These are phyloP conservation scores for Insectozyma bohioensis DNA, from an alignment of 1,139 yeast species.

Conservation along the genomic window DNA sequence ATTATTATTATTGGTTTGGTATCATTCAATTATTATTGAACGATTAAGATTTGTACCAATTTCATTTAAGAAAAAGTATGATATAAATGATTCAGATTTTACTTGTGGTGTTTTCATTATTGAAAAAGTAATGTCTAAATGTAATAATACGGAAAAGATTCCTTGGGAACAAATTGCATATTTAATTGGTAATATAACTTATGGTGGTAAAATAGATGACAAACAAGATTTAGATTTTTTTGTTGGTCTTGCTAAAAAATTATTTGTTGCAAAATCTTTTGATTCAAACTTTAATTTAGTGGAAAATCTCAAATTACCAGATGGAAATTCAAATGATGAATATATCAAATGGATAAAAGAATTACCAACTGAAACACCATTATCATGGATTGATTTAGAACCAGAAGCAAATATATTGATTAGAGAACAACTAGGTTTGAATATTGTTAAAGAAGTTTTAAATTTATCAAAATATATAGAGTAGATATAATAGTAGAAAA, in stretches of 20 bases:
- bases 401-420: conserved; percentile 36
- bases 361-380: conserved; percentile 60
- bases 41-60: conserved; percentile 59
- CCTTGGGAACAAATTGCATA: conserved; percentile 53
- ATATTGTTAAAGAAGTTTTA: conserved; percentile 16
- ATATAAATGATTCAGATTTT: conserved; percentile 75
- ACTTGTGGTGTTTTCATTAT: conserved; percentile 49
- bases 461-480: conserved; percentile 6
- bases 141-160: conserved; percentile 36
- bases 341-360: conserved; percentile 51
- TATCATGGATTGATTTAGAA: conserved; percentile 63
- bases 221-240: conserved; percentile 41
- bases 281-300: conserved; percentile 32
- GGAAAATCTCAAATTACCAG: conserved; percentile 45
- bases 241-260: conserved; percentile 20
- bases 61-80: conserved; percentile 63
- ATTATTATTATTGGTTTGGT: conserved; percentile 64
- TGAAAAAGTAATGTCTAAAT: conserved; percentile 32
- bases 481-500: background rate
- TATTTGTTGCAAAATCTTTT: conserved; percentile 31
- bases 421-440: conserved; percentile 20
- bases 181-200: conserved; percentile 55
- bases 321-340: conserved; percentile 36
- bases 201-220: conserved; percentile 72
- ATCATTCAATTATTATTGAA: conserved; percentile 62